Base-by-base conservation (phyloP, 2,329 filamentous ascomycete genomes). In the Ilyonectria destructans region DNA sequence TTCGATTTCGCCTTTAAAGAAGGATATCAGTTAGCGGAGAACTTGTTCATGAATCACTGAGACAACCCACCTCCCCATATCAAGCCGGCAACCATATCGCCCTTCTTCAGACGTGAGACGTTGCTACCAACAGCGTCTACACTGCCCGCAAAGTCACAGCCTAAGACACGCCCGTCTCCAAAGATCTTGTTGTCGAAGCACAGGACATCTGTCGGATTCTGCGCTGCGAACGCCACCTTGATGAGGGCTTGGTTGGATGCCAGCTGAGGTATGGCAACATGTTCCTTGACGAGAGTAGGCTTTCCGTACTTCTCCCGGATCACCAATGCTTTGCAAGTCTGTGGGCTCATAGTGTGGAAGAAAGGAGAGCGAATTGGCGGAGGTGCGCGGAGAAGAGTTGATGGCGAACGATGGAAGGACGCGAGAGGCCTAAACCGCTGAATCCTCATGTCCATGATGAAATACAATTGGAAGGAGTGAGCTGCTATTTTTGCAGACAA, bases 151-250 rank as follows among this genome's bases (percentile, higher is more conserved):
- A 82, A 82, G 55, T 83, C 81, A 21, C 69, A 75, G 52, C 81
- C 81, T 0, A 81, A 62, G 17, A 82, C 75, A 1, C 75, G 71
- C 2, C 75, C 80, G 8, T 82, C 77, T 1, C 80, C 81, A 56
- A 84, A 82, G 7, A 75, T 78, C 54, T 81, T 78, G 2, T 37
- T n/a, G 52, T 81, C 80, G 40, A 82, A 76, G 1, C 71, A 74
- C 69, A 78, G 75, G 2, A 81, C 80, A 45, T 77, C 74, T 1
- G 74, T 75, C 2, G 72, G 73, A 10, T 77, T 77, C 51, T 75
- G 71, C 5, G 74, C 74, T 10, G 65, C 68, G 15, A 67, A 43
- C 3, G 49, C 56, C 4, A 75, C 59, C 45, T 74, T 72, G 15
- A 77, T 70, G 1, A 73, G 58, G 1, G 62, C 63, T 35, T 76